These are phyloP conservation scores for Rhinocladiella similis DNA, from an alignment of 2,329 filamentous ascomycete genomes.

Conservation along the genomic window DNA sequence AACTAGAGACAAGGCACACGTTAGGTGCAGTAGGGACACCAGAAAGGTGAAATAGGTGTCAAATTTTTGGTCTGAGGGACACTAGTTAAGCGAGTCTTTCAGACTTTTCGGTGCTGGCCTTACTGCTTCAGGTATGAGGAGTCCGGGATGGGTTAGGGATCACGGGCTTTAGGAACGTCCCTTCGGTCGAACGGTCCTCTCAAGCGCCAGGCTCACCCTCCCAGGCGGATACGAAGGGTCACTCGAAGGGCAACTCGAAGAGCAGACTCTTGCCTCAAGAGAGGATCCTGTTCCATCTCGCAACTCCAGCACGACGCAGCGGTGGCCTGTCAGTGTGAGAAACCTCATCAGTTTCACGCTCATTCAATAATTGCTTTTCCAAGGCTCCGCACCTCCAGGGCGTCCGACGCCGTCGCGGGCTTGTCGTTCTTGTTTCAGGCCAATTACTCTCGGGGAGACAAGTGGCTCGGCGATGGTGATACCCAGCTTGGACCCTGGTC, in stretches of 20 bases:
- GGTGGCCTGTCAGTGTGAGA: neutral
- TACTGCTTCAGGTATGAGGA: neutral
- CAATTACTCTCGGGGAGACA: neutral
- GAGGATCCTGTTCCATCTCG: neutral
- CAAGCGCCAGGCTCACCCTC: neutral
- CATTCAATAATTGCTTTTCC: neutral
- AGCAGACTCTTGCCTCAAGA: neutral
- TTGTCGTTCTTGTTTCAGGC: neutral
- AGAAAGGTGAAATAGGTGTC: neutral
- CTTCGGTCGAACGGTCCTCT: neutral
- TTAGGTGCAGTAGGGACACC: neutral
- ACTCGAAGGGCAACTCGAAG: neutral
- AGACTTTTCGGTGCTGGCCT: neutral
- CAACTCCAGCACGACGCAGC: neutral
- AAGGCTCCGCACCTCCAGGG: neutral
- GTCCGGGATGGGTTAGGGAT: neutral
- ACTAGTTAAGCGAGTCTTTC: conserved; percentile 1
- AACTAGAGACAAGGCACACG: neutral
- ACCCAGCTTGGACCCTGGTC: neutral
- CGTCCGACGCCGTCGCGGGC: neutral
- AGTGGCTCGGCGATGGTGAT: neutral
- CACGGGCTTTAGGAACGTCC: neutral
- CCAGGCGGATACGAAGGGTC: neutral
- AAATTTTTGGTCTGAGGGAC: neutral
- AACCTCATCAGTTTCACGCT: neutral